Conservation (phyloP, 2,329 filamentous ascomycete species). For the Claviceps cyperi region DNA sequence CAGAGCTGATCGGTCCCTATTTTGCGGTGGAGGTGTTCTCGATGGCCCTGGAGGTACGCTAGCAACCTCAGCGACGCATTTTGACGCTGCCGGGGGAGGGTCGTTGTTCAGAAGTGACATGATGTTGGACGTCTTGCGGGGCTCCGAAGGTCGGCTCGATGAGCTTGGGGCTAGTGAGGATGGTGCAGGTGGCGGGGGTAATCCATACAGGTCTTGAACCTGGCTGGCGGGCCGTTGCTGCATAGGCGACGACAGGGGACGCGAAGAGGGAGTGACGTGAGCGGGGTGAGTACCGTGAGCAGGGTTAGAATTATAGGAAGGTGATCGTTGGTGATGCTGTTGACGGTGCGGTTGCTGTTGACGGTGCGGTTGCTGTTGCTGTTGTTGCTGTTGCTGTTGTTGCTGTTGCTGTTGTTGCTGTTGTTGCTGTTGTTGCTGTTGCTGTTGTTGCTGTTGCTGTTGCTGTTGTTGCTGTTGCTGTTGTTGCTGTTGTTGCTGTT, state of each 20-base stretch:
- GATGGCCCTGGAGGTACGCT: slow-evolving; percentile 26
- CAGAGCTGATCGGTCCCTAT: slow-evolving; percentile 24
- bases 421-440: background rate
- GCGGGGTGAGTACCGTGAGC: background rate
- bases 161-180: slow-evolving; percentile 2
- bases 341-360: background rate
- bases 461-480: too few species aligned
- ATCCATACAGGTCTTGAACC: slow-evolving; percentile 17
- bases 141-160: slow-evolving; percentile 28
- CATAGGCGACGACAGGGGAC: slow-evolving; percentile 24
- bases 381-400: background rate
- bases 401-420: slow-evolving; percentile 8
- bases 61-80: slow-evolving; percentile 35
- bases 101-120: slow-evolving; percentile 51
- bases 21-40: slow-evolving; percentile 34
- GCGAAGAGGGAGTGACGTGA: slow-evolving; percentile 19
- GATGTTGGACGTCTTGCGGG: slow-evolving; percentile 46
- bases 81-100: slow-evolving; percentile 36
- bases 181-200: slow-evolving; percentile 14
- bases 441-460: too few species aligned
- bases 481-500: too few species aligned
- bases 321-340: background rate
- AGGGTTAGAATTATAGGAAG: background rate
- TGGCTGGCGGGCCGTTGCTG: slow-evolving; percentile 20
- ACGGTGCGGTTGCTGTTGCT: background rate